These are phyloP conservation scores for Rhodotorula paludigena DNA, from an alignment of 768 basidiomycete species.

Conservation along the genomic window DNA sequence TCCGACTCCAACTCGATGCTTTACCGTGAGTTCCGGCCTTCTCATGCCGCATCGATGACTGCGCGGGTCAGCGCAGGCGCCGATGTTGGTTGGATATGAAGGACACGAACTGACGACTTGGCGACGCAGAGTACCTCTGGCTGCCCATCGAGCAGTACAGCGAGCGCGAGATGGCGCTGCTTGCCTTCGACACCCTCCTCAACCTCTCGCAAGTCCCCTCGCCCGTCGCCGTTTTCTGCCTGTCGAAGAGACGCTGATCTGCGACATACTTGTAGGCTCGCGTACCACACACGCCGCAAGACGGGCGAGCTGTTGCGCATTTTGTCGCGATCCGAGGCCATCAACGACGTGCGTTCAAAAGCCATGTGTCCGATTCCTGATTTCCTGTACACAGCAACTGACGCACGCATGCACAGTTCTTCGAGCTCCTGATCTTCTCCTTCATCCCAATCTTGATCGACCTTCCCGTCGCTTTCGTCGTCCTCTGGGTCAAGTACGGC, in stretches of 20 bases:
- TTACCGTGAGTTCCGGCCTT: slow-evolving; percentile 7
- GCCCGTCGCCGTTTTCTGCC: slow-evolving; percentile 39
- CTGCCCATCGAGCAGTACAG: slow-evolving; percentile 67
- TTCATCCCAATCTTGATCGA: slow-evolving; percentile 79
- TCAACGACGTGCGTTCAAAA: slow-evolving; percentile 60
- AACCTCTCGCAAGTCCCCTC: slow-evolving; percentile 55
- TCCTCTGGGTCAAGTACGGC: slow-evolving; percentile 54
- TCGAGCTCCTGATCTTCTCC: slow-evolving; percentile 72
- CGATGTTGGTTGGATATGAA: no score
- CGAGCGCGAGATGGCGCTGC: slow-evolving; percentile 68
- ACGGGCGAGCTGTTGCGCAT: slow-evolving; percentile 81
- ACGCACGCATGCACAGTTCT: slow-evolving; percentile 27
- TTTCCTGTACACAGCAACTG: no score
- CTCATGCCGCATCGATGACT: no score
- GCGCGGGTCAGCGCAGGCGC: no score
- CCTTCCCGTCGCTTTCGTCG: slow-evolving; percentile 53
- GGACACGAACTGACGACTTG: no score
- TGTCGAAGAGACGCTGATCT: background rate
- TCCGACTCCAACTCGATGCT: slow-evolving; percentile 36
- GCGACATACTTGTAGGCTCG: background rate
- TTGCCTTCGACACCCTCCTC: slow-evolving; percentile 80
- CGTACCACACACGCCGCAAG: slow-evolving; percentile 58
- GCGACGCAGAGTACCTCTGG: slow-evolving; percentile 63
- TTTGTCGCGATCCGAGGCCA: slow-evolving; percentile 74
- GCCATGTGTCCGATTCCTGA: no score